Conservation (phyloP, 805 yeast genomes). For the Yarrowia alimentaria region DNA sequence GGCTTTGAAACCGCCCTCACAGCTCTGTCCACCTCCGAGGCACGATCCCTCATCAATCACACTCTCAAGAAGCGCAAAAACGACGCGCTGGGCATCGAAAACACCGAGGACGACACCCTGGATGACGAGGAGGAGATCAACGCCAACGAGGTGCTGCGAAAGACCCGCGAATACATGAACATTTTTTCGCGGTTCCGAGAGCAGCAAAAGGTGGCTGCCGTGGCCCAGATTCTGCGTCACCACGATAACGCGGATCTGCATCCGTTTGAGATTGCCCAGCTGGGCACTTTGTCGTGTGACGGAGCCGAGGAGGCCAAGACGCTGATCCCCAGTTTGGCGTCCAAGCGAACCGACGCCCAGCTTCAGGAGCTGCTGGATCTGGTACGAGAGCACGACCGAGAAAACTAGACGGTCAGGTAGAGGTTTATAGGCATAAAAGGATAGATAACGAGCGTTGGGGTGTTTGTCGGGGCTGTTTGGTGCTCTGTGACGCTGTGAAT, state of each 20-base stretch:
- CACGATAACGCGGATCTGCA: constrained; percentile 76
- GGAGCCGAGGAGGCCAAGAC: constrained; percentile 97
- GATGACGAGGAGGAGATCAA: constrained; percentile 43
- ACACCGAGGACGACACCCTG: constrained; percentile 41
- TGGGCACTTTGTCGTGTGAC: constrained; percentile 88
- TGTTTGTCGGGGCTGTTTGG: too few species aligned
- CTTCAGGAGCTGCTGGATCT: constrained; percentile 77
- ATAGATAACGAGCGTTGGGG: too few species aligned
- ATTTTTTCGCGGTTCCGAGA: constrained; percentile 88
- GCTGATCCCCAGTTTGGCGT: constrained; percentile 79
- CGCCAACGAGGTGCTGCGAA: constrained; percentile 66
- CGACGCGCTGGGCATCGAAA: constrained; percentile 39
- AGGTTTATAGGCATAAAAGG: too few species aligned
- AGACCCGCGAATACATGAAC: constrained; percentile 82
- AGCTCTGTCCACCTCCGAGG: constrained; percentile 85
- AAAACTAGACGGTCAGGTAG: constrained; percentile 7
- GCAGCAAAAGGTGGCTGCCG: constrained; percentile 89
- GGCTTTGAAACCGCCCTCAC: constrained; percentile 76
- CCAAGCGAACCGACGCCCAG: constrained; percentile 81
- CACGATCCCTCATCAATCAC: constrained; percentile 83
- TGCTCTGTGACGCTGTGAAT: too few species aligned
- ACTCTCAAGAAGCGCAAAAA: constrained; percentile 75
- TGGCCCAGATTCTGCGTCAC: constrained; percentile 74
- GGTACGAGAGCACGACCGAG: constrained; percentile 20
- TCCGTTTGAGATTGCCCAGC: constrained; percentile 93